Evolutionary conservation across 2,329 filamentous ascomycete genomes (phyloP), one percentile per base, ranked within the genome.

Genomic region (Neopestalotiopsis rosae): DNA sequence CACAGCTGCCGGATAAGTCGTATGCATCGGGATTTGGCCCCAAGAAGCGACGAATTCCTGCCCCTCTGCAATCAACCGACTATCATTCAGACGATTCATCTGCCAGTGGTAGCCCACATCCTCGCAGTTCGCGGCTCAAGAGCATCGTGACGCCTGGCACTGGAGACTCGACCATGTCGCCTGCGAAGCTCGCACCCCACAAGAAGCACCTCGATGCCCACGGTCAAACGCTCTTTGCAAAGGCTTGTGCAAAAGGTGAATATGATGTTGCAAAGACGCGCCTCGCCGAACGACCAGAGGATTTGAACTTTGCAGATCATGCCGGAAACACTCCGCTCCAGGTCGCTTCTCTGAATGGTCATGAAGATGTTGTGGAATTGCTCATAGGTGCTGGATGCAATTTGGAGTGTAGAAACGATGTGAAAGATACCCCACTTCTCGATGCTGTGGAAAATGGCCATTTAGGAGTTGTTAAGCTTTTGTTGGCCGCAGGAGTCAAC

Each of bases 391-490:
- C 94, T 71, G 93, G 94, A 42, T 97, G 95, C 80, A 92, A 93
- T 67, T 87, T 96, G 61, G 93, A 98, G 76, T 95, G 88, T 75
- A 84, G 91, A 69, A 91, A 92, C 75, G 91, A 94, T 75, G 92
- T 94, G 74, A 94, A 94, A 76, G 96, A 99, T 76, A 98, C 96
- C 0, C 96, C 96, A 34, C 87, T 99, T 45, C 91, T 99, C 67
- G 96, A 99, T 83, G 96, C 96, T 5, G 94, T 98, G 34, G 96
- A 98, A 74, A 99, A 99, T 76, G 94, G 94, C 1, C 95, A 99
- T 77, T 79, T 97, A 7, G 93, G 92, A 20, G 95, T 98, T 4
- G 93, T 99, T 57, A 93, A 90, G 75, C 85, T 97, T 10, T 84
- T 99, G 42, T 85, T 99, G 2, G 89, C 92, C 67, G 92, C 95